A percentile compares a stretch with the other conserved stretches of the same genome.
phyloP scores from a whole-genome alignment of 495 filamentous ascomycete genomes.

The Physcia stellaris region DNA sequence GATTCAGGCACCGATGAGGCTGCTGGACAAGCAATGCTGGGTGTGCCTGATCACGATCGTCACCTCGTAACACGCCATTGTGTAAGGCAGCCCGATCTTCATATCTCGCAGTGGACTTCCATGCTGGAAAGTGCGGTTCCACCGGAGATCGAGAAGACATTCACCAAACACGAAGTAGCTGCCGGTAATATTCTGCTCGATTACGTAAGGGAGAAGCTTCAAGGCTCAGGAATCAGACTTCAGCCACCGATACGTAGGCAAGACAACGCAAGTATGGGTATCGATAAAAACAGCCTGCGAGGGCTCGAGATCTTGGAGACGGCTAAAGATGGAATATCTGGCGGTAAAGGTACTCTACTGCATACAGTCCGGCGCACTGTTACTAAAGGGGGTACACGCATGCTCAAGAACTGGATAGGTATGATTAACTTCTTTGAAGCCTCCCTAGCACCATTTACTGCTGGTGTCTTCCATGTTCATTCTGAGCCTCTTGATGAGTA shows the following conservation, averaged over 20 bases:
- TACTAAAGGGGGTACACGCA: conserved; percentile 76
- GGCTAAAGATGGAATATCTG: conserved; percentile 51
- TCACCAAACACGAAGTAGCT: conserved; percentile 32
- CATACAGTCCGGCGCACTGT: conserved; percentile 79
- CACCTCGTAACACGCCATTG: conserved; percentile 43
- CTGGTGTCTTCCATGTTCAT: too few relatives aligned
- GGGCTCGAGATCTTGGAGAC: conserved; percentile 82
- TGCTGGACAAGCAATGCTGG: conserved; percentile 21
- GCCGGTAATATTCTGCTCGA: conserved; percentile 67
- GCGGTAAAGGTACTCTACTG: conserved; percentile 66
- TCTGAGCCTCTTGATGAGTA: too few relatives aligned
- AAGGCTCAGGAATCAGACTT: conserved; percentile 67
- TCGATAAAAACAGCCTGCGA: conserved; percentile 82
- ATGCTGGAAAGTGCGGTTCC: conserved; percentile 59
- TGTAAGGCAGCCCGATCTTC: conserved; percentile 28
- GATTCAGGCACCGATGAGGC: conserved; percentile 43
- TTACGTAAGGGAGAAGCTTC: conserved; percentile 69
- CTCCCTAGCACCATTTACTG: too few relatives aligned
- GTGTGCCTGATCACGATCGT: conserved; percentile 36
- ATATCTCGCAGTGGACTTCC: conserved; percentile 52
- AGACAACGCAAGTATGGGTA: conserved; percentile 63
- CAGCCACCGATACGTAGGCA: conserved; percentile 67
- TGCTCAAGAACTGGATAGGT: conserved; percentile 76
- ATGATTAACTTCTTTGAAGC: too few relatives aligned
- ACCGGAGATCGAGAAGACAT: conserved; percentile 23